Evolutionary conservation across 768 basidiomycete species (phyloP), one percentile per base, ranked within the genome.

Genomic region (Trametes meyenii): DNA sequence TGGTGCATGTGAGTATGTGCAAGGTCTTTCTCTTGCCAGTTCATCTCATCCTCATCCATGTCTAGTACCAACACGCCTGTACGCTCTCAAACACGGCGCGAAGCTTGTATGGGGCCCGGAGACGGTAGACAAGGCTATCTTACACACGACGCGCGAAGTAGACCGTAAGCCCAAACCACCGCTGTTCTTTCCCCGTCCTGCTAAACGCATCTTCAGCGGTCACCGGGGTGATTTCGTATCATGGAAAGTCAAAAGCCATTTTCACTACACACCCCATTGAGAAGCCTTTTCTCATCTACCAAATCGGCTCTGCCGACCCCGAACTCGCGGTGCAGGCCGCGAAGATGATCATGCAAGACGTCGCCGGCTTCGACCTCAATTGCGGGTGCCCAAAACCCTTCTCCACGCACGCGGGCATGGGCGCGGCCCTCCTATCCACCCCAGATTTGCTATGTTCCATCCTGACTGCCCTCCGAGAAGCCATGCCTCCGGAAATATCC

Each of bases 311-410:
- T 19, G 81, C 96, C 7, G 84, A 91, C 70, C 96, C 96, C 3
- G 87, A 89, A 17, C 83, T 96, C 55, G 97, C 97, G 11, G 92
- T 97, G 2, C 83, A 94, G 76, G 96, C 97, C 1, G 95, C 97
- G 5, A 86, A 88, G 69, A 84, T 81, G 0, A 92, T 99, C 40
- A 81, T 88, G 75, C 78, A 90, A 36, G 97, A 99, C 69, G 87
- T 99, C 33, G 87, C 95, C 0, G 97, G 96, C 19, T 81, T 99
- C 68, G 97, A 98, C 73, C 87, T 99, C 62, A 98, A 98, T 73
- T 98, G 97, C 70, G 97, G 96, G 0, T 99, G 96, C 71, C 96
- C 96, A 0, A 96, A 96, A 69, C 92, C 95, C 0, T 98, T 98
- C 75, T 96, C 94, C 21, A 94, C 93, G 0, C 89, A 92, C 66